Conservation (phyloP, 305 asterid species). For the Fraxinus floribunda region DNA sequence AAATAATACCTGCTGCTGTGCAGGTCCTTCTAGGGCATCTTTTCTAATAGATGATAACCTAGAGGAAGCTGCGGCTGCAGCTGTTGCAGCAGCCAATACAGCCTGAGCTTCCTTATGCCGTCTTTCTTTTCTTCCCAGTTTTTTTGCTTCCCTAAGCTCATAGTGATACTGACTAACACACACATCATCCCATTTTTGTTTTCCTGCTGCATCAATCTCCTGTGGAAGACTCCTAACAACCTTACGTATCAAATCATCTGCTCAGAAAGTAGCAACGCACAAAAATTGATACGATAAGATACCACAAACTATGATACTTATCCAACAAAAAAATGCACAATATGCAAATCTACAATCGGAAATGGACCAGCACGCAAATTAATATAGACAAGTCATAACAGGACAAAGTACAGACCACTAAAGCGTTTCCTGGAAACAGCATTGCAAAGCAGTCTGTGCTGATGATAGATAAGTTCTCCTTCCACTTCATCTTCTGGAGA, state of each 20-base stretch:
- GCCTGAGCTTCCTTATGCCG: constrained; percentile 97
- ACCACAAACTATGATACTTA: constrained; percentile 8
- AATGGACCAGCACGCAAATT: constrained; percentile 1
- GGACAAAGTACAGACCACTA: constrained; percentile 57
- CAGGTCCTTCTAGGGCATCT: constrained; percentile 71
- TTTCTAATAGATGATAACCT: constrained; percentile 77
- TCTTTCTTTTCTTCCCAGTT: constrained; percentile 92
- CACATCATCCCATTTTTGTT: constrained; percentile 82
- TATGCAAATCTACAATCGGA: neutral
- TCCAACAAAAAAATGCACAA: constrained; percentile 9
- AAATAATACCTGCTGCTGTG: constrained; percentile 56
- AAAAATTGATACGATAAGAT: constrained; percentile 19
- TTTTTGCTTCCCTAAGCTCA: constrained; percentile 85
- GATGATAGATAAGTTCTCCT: constrained; percentile 85
- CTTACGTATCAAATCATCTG: constrained; percentile 81
- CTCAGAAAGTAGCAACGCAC: constrained; percentile 19
- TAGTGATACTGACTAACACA: constrained; percentile 71
- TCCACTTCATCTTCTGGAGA: constrained; percentile 95
- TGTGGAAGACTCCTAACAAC: constrained; percentile 64
- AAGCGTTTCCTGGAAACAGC: constrained; percentile 51
- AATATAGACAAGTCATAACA: constrained; percentile 15
- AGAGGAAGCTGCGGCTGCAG: constrained; percentile 98
- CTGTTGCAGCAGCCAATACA: constrained; percentile 97
- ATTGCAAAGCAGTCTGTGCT: constrained; percentile 57
- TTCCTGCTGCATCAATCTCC: constrained; percentile 67